Conservation (phyloP, 2,329 filamentous ascomycete genomes). For the Lachnellula arida region DNA sequence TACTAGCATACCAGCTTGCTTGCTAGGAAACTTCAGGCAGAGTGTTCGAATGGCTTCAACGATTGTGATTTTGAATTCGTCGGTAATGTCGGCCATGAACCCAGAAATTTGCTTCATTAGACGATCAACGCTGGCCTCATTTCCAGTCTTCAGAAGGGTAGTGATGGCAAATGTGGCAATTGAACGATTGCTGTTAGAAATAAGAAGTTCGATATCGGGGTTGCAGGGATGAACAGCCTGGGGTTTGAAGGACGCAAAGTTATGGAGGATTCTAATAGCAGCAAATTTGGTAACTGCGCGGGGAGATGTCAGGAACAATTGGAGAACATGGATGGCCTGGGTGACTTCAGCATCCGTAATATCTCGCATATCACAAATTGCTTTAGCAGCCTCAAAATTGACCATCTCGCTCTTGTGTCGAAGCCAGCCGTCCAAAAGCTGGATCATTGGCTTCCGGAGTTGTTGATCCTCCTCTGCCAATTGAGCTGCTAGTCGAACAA, state of each 20-base stretch:
- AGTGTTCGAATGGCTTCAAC: slow-evolving; percentile 96
- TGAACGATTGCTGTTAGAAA: slow-evolving; percentile 93
- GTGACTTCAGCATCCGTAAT: slow-evolving; percentile 87
- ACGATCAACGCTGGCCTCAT: slow-evolving; percentile 93
- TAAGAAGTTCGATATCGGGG: slow-evolving; percentile 92
- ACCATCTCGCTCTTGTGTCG: slow-evolving; percentile 99
- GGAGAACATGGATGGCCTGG: slow-evolving; percentile 89
- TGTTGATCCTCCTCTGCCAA: slow-evolving; percentile 88
- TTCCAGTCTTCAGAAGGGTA: slow-evolving; percentile 95
- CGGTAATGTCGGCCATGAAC: slow-evolving; percentile 98
- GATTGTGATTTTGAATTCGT: slow-evolving; percentile 99
- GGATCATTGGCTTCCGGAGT: slow-evolving; percentile 92
- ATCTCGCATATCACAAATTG: slow-evolving; percentile 91
- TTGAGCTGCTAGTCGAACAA: slow-evolving; percentile 89
- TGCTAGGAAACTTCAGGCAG: slow-evolving; percentile 95
- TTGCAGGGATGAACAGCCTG: slow-evolving; percentile 90
- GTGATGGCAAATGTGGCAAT: slow-evolving; percentile 99
- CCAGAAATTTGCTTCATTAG: slow-evolving; percentile 98
- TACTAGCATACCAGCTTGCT: slow-evolving; percentile 95
- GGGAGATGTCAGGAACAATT: slow-evolving; percentile 94
- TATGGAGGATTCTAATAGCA: slow-evolving; percentile 91
- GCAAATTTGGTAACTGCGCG: slow-evolving; percentile 96
- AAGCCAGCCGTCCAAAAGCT: slow-evolving; percentile 92
- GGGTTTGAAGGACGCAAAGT: slow-evolving; percentile 95
- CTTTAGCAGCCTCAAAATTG: slow-evolving; percentile 98